phyloP scores from a whole-genome alignment of 139 green algal genomes.

The Coelastrella sp. region DNA sequence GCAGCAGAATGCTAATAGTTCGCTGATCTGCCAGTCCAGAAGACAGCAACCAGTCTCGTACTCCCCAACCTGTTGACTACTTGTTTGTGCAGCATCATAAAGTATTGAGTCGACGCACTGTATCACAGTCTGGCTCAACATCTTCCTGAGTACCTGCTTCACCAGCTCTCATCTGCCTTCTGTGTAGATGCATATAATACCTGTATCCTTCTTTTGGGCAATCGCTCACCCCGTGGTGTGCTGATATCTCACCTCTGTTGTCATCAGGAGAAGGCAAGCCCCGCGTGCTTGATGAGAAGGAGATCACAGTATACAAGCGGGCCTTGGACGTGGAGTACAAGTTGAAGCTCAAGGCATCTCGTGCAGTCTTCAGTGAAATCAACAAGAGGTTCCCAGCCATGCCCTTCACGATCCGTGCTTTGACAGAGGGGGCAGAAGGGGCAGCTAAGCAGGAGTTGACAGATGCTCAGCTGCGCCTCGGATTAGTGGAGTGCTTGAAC shows the following conservation, averaged over 20 bases:
- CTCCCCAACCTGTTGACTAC: too few species aligned
- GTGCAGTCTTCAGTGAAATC: constrained; percentile 64
- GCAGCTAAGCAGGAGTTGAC: constrained; percentile 46
- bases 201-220: too few species aligned
- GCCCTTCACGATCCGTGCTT: constrained; percentile 89
- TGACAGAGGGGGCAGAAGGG: constrained; percentile 49
- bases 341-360: constrained; percentile 89
- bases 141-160: too few species aligned
- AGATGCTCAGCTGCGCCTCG: constrained; percentile 68
- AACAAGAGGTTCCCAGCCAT: constrained; percentile 89
- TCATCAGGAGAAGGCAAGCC: constrained; percentile 75
- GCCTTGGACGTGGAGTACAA: constrained; percentile 93
- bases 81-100: too few species aligned
- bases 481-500: constrained; percentile 93
- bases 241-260: too few species aligned
- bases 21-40: too few species aligned
- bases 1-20: too few species aligned
- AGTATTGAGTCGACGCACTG: too few species aligned
- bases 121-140: too few species aligned
- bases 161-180: too few species aligned
- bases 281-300: constrained; percentile 91
- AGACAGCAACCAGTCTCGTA: too few species aligned
- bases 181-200: too few species aligned
- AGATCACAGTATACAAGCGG: constrained; percentile 98
- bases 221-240: neutral